Base-by-base conservation (phyloP, 2,329 filamentous ascomycete genomes). In the Aspergillus candidus region DNA sequence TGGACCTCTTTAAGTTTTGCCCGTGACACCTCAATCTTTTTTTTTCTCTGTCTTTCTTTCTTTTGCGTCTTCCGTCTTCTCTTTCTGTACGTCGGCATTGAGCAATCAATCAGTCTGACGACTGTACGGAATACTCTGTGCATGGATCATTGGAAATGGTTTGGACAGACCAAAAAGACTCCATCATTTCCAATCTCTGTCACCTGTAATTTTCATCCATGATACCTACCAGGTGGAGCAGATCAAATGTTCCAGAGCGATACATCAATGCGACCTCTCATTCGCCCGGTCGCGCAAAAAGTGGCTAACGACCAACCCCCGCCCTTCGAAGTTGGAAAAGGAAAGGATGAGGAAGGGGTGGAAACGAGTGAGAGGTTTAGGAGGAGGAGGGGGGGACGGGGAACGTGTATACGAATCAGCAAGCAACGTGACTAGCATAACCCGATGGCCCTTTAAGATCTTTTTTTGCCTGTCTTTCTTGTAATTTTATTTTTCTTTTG, bases 241-340 rank as follows among this genome's bases (percentile, higher is more conserved):
- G 35, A 34, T 46, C 40, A 31, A 39, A 30, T 35, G 17, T 14
- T 30, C 17, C 37, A 35, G 35, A 32, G 30, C 39, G 41, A 43
- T 42, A 36, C 27, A 40, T 43, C 30, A 41, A 43, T 43, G 18
- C 43, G 36, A 46, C 40, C 38, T 51, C 50, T 53, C 48, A 53
- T 50, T 45, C 45, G 39, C 13, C 35, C 35, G 32, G 35, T 22
- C 41, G 30, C 33, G 14, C 31, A 38, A 40, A 41, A 38, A n/a
- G 35, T 42, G 32, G 38, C 42, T 41, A 40, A 32, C 30, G 18
- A 14, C 34, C 12, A 36, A 31, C 30, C 33, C 13, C 14, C 41
- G 17, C 35, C 35, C 35, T 43, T 6, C 35, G 38, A 37, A 32
- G 33, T 43, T 38, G 11, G 17, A 18, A 27, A 36, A 37, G 18